phyloP scores from a whole-genome alignment of 1,284 basidiomycete species.

The Tylopilus sp. region DNA sequence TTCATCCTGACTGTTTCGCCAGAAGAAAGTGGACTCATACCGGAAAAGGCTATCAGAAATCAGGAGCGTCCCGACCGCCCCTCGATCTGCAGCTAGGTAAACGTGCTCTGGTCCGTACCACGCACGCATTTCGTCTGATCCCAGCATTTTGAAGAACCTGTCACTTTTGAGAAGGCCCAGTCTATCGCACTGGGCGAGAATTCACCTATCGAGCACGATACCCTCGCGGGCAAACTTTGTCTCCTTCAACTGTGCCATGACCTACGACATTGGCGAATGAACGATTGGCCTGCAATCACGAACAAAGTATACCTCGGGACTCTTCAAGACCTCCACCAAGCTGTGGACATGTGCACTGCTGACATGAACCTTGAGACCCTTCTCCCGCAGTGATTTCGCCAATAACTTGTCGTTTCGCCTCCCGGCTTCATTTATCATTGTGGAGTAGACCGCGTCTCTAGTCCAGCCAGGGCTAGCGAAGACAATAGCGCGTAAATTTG shows the following conservation, averaged over 20 bases:
- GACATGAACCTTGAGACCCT: conserved; percentile 89
- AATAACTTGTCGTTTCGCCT: conserved; percentile 83
- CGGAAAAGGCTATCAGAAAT: conserved; percentile 96
- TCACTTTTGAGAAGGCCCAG: conserved; percentile 10
- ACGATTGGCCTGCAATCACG: background rate
- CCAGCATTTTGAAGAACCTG: conserved; percentile 97
- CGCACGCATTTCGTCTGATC: conserved; percentile 89
- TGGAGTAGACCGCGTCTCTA: conserved; percentile 85
- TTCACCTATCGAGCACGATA: conserved; percentile 81
- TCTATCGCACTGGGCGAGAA: background rate
- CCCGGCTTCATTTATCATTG: conserved; percentile 79
- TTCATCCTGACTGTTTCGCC: background rate
- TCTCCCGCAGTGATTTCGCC: conserved; percentile 68
- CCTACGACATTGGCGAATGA: conserved; percentile 37
- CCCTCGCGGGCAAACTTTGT: conserved; percentile 98
- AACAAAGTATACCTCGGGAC: conserved; percentile 69
- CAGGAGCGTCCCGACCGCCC: conserved; percentile 90
- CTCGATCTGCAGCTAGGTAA: conserved; percentile 84
- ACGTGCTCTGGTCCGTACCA: conserved; percentile 99
- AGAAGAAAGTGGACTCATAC: conserved; percentile 38
- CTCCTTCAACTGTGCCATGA: conserved; percentile 80
- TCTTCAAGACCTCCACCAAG: conserved; percentile 90
- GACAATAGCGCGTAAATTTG: conserved; percentile 82
- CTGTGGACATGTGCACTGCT: conserved; percentile 96
- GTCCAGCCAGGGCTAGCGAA: conserved; percentile 98